These are phyloP conservation scores for Dictyostelium citrinum DNA, from an alignment of 78 protist species.

Conservation along the genomic window DNA sequence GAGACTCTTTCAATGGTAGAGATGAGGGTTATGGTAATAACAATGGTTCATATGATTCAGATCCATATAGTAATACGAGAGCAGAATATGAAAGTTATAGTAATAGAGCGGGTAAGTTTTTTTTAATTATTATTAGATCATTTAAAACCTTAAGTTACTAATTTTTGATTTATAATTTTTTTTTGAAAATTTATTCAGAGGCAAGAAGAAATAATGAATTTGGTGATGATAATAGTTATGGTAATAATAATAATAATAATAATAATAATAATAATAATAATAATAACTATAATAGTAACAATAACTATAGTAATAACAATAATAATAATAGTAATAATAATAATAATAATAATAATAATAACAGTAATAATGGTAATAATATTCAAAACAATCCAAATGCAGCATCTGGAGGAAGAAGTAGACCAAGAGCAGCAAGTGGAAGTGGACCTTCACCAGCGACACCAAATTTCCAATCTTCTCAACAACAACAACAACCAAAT, in stretches of 20 bases:
- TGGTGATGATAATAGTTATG: background rate
- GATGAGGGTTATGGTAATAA: conserved; percentile 1
- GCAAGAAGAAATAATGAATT: background rate
- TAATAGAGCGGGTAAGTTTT: conserved; percentile 3
- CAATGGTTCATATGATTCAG: background rate
- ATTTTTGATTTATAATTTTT: no score
- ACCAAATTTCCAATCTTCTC: background rate
- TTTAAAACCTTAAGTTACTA: no score
- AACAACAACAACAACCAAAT: background rate
- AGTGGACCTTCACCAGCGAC: conserved; percentile 10
- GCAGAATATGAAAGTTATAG: background rate
- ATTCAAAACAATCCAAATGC: background rate
- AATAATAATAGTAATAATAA: background rate
- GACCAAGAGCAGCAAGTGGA: conserved; percentile 76
- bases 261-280: background rate
- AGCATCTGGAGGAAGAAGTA: background rate
- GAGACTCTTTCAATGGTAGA: conserved; percentile 1
- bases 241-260: background rate
- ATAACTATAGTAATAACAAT: background rate
- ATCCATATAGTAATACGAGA: conserved; percentile 10
- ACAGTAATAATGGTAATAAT: background rate
- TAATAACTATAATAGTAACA: background rate
- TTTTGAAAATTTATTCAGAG: background rate
- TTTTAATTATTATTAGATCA: no score
- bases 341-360: background rate